phyloP scores from a whole-genome alignment of 768 basidiomycete species.

The Trametes elegans region DNA sequence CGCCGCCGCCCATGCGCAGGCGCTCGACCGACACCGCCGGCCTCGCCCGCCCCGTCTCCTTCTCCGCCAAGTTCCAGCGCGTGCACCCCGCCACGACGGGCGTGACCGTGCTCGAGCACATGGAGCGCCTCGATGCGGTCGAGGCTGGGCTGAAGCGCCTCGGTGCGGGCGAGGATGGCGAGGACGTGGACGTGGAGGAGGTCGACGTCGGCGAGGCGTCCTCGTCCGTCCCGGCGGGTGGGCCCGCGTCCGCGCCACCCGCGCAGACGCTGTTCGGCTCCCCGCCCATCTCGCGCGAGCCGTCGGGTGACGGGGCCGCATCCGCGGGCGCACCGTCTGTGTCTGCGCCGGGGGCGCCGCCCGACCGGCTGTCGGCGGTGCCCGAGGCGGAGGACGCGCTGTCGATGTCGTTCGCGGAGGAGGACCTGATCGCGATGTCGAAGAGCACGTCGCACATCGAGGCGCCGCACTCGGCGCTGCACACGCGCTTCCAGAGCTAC shows the following conservation, averaged over 20 bases:
- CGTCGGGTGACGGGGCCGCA: constrained; percentile 4
- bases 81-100: constrained; percentile 87
- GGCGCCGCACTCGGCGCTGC: constrained; percentile 37
- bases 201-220: constrained; percentile 63
- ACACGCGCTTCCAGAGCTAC: constrained; percentile 37
- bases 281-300: constrained; percentile 2
- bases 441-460: constrained; percentile 76
- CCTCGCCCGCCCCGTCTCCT: constrained; percentile 72
- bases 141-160: constrained; percentile 76
- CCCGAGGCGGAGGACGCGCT: constrained; percentile 46
- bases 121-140: constrained; percentile 81
- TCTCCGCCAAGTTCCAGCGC: constrained; percentile 79
- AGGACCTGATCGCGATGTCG: constrained; percentile 71
- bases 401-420: constrained; percentile 54
- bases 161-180: constrained; percentile 54
- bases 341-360: constrained; percentile 55
- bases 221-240: background rate
- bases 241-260: constrained; percentile 10
- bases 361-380: constrained; percentile 49
- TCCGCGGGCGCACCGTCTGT: no score
- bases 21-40: constrained; percentile 63
- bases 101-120: constrained; percentile 79
- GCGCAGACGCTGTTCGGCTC: constrained; percentile 15
- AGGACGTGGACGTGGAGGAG: constrained; percentile 52
- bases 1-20: constrained; percentile 60